Evolutionary conservation across 805 yeast genomes (phyloP).

Genomic region (Phaffomyces opuntiae): DNA sequence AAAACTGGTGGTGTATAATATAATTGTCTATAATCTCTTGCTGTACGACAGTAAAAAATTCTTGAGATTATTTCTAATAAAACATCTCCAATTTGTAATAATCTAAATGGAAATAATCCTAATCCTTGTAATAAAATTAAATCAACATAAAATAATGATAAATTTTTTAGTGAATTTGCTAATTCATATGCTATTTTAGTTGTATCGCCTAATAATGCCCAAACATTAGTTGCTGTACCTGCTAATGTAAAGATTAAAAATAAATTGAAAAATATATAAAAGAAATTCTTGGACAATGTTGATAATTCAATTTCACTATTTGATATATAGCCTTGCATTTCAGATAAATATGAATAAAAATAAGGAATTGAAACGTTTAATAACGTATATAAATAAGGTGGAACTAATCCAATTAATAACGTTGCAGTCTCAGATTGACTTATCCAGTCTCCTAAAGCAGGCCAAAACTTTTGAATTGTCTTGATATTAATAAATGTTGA

Average conservation of each 20-base stretch:
- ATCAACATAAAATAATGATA: constrained; percentile 87
- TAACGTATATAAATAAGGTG: constrained; percentile 84
- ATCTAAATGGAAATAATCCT: constrained; percentile 84
- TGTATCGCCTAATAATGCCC: constrained; percentile 81
- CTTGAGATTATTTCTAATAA: constrained; percentile 62
- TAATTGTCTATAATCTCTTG: constrained; percentile 69
- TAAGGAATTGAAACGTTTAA: constrained; percentile 81
- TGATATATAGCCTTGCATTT: constrained; percentile 85
- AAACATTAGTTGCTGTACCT: constrained; percentile 78
- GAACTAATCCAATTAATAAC: constrained; percentile 80
- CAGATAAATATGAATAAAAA: constrained; percentile 55
- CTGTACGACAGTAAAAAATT: constrained; percentile 56
- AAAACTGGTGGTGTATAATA: constrained; percentile 81
- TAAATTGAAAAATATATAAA: constrained; percentile 88
- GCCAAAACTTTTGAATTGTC: constrained; percentile 78
- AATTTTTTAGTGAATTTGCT: constrained; percentile 72
- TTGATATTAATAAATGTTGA: constrained; percentile 77
- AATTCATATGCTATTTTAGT: constrained; percentile 82
- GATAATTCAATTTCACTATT: constrained; percentile 92
- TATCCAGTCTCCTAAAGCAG: constrained; percentile 66
- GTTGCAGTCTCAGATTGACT: constrained; percentile 59
- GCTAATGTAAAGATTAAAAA: constrained; percentile 91
- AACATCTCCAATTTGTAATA: constrained; percentile 72
- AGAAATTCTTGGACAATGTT: constrained; percentile 85
- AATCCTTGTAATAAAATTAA: constrained; percentile 74